These are phyloP conservation scores for Chamaecrista fasciculata DNA, from an alignment of 306 rosid genomes.

Conservation along the genomic window DNA sequence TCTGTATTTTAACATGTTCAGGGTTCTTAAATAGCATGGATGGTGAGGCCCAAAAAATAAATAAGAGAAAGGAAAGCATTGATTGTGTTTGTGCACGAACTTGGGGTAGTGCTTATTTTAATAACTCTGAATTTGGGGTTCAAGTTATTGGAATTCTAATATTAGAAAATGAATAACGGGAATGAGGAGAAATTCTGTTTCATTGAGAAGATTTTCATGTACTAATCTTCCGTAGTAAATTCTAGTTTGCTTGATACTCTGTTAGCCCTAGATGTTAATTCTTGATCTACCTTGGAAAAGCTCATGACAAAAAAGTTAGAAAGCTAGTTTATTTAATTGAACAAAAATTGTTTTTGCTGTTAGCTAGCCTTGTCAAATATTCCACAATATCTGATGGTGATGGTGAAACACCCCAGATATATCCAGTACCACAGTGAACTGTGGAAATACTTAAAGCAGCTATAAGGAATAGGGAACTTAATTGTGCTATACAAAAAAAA, in stretches of 20 bases:
- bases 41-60: no score
- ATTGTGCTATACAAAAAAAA: neutral
- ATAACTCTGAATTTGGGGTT: neutral
- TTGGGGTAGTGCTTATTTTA: neutral
- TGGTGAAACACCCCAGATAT: neutral
- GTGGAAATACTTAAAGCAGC: neutral
- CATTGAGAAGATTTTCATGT: neutral
- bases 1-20: neutral
- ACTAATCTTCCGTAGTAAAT: neutral
- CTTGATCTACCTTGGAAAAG: slow-evolving; percentile 5
- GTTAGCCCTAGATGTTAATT: neutral
- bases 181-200: neutral
- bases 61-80: no score
- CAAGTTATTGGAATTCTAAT: neutral
- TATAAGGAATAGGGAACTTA: neutral
- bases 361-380: neutral
- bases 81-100: neutral
- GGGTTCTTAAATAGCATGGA: no score
- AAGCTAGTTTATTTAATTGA: neutral
- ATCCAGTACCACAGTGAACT: neutral
- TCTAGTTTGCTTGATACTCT: neutral
- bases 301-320: neutral
- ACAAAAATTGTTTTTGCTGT: neutral
- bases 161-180: neutral
- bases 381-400: slow-evolving; percentile 2